These are phyloP conservation scores for Podaxis mareebaensis DNA, from an alignment of 768 basidiomycete species.

Conservation along the genomic window DNA sequence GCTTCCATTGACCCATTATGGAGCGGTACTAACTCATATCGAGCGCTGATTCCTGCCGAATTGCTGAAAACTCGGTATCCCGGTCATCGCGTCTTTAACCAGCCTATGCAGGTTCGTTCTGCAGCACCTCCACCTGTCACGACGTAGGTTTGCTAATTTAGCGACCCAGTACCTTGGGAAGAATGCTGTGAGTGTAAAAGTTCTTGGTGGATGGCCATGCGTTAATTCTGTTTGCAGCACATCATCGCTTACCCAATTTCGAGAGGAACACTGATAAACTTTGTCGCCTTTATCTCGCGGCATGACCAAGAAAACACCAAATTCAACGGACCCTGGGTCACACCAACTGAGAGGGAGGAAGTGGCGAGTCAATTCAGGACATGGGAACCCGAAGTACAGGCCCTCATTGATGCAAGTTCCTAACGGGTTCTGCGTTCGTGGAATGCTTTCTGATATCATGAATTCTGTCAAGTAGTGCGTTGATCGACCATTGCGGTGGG, in stretches of 20 bases:
- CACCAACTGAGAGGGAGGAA: conserved; percentile 44
- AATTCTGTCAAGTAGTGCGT: conserved; percentile 43
- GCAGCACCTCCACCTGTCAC: background rate
- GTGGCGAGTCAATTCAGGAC: conserved; percentile 42
- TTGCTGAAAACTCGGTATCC: conserved; percentile 42
- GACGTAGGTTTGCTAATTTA: conserved; percentile 2
- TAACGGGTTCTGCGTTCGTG: background rate
- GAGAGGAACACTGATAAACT: conserved; percentile 57
- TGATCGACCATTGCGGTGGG: conserved; percentile 58
- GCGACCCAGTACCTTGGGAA: conserved; percentile 57
- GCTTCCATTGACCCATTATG: conserved; percentile 53
- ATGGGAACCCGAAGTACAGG: conserved; percentile 64
- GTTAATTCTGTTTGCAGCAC: conserved; percentile 38
- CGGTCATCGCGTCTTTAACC: conserved; percentile 47
- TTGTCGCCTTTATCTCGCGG: conserved; percentile 55
- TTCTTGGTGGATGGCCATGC: conserved; percentile 1
- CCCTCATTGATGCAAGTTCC: conserved; percentile 50
- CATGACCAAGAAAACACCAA: conserved; percentile 53
- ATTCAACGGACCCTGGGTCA: conserved; percentile 54
- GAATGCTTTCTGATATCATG: conserved; percentile 6
- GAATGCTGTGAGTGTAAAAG: conserved; percentile 37
- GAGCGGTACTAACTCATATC: conserved; percentile 61
- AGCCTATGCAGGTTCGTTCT: conserved; percentile 47
- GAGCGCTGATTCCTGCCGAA: conserved; percentile 57
- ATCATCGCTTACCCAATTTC: conserved; percentile 64